These are phyloP conservation scores for Aspergillus floridensis DNA, from an alignment of 2,329 filamentous ascomycete species.

Conservation along the genomic window DNA sequence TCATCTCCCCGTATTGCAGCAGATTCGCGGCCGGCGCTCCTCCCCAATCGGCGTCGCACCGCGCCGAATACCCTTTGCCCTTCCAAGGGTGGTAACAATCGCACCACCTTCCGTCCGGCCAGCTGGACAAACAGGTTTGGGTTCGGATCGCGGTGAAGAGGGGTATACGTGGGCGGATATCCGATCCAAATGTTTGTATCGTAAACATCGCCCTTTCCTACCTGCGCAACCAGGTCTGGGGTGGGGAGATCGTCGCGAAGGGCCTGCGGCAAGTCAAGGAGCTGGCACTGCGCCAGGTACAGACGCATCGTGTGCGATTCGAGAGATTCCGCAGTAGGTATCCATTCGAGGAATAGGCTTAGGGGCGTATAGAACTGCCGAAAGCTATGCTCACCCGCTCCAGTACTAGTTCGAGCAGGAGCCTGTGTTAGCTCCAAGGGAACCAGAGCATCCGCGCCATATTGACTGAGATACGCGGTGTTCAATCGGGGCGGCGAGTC, in stretches of 20 bases:
- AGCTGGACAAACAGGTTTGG: constrained; percentile 90
- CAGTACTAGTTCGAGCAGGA: not conserved
- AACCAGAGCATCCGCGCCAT: constrained; percentile 51
- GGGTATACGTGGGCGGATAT: constrained; percentile 80
- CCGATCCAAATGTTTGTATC: constrained; percentile 86
- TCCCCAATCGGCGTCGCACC: constrained; percentile 43
- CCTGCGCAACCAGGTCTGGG: constrained; percentile 60
- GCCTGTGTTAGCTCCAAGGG: constrained; percentile 57
- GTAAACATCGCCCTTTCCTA: constrained; percentile 82
- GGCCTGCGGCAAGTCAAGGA: constrained; percentile 63
- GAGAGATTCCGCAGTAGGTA: constrained; percentile 25
- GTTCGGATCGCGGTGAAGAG: constrained; percentile 89
- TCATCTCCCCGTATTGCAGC: constrained; percentile 69
- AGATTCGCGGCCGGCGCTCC: constrained; percentile 30
- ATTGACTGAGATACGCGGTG: constrained; percentile 42
- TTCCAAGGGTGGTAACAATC: constrained; percentile 64
- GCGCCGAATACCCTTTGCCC: constrained; percentile 65
- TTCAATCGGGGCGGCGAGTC: constrained; percentile 42
- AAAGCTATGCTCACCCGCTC: constrained; percentile 33
- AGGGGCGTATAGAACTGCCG: constrained; percentile 53
- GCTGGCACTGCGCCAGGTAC: constrained; percentile 81
- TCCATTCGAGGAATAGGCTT: constrained; percentile 61
- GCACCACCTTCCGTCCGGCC: constrained; percentile 66
- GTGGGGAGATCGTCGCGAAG: constrained; percentile 66
- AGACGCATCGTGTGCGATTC: constrained; percentile 45